Conservation (phyloP, 371 early-diverging fungal genomes). For the Mycotypha africana region DNA sequence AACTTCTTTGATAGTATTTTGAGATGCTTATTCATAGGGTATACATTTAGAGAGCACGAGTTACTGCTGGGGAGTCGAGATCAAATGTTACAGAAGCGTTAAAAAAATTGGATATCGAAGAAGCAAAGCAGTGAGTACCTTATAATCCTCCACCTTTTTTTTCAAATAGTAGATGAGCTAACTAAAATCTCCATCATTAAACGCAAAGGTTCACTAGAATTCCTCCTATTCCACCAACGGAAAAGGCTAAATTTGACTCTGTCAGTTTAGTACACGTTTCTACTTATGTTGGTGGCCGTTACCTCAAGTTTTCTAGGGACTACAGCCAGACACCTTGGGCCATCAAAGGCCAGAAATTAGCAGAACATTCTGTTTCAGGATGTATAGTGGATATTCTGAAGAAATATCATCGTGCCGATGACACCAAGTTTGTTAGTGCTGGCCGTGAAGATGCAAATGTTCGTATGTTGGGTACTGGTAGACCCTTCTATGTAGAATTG, state of each 20-base stretch:
- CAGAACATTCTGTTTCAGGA: constrained; percentile 81
- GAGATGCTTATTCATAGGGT: too few relatives aligned
- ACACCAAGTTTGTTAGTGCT: constrained; percentile 79
- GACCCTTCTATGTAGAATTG: constrained; percentile 92
- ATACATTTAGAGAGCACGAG: constrained; percentile 23
- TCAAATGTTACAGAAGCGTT: constrained; percentile 52
- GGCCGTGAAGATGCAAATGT: constrained; percentile 99
- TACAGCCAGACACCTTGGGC: constrained; percentile 90
- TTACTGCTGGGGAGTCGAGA: constrained; percentile 52
- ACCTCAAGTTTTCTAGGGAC: constrained; percentile 79
- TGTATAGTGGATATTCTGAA: constrained; percentile 60
- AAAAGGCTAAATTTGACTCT: constrained; percentile 24
- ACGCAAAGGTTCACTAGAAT: constrained; percentile 28
- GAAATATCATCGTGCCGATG: constrained; percentile 46
- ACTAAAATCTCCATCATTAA: background rate
- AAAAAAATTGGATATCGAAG: constrained; percentile 36
- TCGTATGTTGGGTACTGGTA: constrained; percentile 88
- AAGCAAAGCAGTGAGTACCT: constrained; percentile 44
- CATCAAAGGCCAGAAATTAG: constrained; percentile 63
- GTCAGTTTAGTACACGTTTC: constrained; percentile 46
- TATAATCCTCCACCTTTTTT: background rate
- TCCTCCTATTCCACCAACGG: constrained; percentile 40
- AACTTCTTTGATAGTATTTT: too few relatives aligned
- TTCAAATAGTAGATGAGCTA: background rate
- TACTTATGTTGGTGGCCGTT: constrained; percentile 63